Evolutionary conservation across 1,284 basidiomycete species (phyloP).

Genomic region (Omphalotus olearius): DNA sequence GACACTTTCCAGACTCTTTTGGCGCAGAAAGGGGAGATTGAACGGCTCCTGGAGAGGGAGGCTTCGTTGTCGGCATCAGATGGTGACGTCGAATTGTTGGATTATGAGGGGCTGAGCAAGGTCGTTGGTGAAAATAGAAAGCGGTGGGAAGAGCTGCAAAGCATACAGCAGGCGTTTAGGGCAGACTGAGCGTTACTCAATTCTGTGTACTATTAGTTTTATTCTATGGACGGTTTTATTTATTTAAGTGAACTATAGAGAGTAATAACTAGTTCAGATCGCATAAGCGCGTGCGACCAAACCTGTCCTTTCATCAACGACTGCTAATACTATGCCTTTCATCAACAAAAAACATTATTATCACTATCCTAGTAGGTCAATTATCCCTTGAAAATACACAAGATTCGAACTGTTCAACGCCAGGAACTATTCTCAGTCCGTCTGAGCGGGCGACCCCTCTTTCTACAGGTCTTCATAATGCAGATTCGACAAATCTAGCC

Average conservation of each 20-base stretch:
- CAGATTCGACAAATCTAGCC: background rate
- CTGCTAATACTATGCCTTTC: constrained; percentile 4
- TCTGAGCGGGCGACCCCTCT: constrained; percentile 1
- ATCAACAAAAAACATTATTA: background rate
- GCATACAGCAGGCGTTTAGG: constrained; percentile 36
- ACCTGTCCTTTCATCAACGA: background rate
- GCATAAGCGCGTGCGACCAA: background rate
- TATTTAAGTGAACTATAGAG: no score
- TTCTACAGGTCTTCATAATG: no score
- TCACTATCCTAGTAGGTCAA: background rate
- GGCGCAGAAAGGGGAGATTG: constrained; percentile 44
- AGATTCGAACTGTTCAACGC: no score
- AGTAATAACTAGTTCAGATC: no score
- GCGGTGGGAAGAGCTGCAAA: constrained; percentile 42
- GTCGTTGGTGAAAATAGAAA: constrained; percentile 38
- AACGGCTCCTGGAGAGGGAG: constrained; percentile 34
- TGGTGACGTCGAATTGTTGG: constrained; percentile 46
- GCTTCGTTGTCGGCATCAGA: constrained; percentile 41
- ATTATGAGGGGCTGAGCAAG: constrained; percentile 44
- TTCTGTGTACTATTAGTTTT: background rate
- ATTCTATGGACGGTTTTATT: no score
- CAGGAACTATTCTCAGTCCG: background rate
- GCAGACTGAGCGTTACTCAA: background rate
- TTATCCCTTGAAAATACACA: background rate
- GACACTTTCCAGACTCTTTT: constrained; percentile 39